Conservation (phyloP, 202 grass and related monocot genomes). For the Setaria italica region DNA sequence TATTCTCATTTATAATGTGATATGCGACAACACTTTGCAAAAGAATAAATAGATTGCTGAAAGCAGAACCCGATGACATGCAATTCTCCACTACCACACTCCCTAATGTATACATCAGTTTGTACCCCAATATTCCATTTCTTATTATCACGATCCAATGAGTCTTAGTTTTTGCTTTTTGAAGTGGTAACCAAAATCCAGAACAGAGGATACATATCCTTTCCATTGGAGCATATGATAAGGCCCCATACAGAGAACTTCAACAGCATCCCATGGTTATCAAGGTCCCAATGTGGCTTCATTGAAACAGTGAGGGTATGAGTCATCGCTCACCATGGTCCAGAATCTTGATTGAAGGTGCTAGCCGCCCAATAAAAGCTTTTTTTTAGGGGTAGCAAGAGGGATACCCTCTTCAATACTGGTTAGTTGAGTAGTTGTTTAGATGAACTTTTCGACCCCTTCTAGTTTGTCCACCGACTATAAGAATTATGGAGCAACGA, state of each 20-base stretch:
- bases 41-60: not conserved
- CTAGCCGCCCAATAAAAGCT: not conserved
- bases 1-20: conserved; percentile 12
- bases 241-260: not conserved
- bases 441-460: not conserved
- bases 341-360: not conserved
- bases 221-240: not conserved
- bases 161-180: not conserved
- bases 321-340: not conserved
- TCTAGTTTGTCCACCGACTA: not conserved
- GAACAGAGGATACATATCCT: not conserved
- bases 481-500: not conserved
- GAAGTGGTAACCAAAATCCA: not conserved
- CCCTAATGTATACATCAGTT: not conserved
- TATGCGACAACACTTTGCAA: not conserved
- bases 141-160: not conserved
- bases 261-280: not conserved
- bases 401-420: not conserved
- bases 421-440: not conserved
- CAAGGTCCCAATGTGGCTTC: not conserved
- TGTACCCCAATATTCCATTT: not conserved
- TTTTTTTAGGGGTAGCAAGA: not conserved
- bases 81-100: not conserved
- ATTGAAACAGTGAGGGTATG: not conserved
- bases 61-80: not conserved